Evolutionary conservation across 2,329 filamentous ascomycete genomes (phyloP), one percentile per base, ranked within the genome.

Genomic region (Albifimbria verrucaria): DNA sequence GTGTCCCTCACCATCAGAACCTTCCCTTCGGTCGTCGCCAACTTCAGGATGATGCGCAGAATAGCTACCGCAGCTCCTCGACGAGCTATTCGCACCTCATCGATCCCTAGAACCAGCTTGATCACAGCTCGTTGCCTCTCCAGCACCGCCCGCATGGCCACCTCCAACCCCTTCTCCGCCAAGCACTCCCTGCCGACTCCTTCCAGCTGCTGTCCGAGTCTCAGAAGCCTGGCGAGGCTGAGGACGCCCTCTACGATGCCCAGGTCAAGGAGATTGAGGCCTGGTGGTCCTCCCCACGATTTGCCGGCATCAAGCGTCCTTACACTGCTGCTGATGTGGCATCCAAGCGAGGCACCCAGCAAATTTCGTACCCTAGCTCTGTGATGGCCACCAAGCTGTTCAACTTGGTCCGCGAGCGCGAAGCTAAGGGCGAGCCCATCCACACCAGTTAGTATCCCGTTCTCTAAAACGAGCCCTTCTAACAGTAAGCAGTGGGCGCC

Each of bases 381-480:
- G 75, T 96, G 57, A 97, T 96, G 90, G 94, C 93, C 1, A 82
- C 90, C 66, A 97, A 99, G 75, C 81, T 99, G 5, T 99, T 96
- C 75, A 88, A 95, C 68, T 73, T 97, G 61, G 78, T 99, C 52
- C 87, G 88, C 59, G 87, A 95, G 72, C 82, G 89, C 58, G 82
- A 85, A 45, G 82, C 87, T 39, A 84, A 88, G 63, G 91, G 91
- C 56, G 82, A 96, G 70, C 94, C 94, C 20, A 89, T 97, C 55
- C 93, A 97, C 71, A 97, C 94, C 17, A 92, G 90, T 93, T 6
- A 12, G 5, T 39, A 5, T 17, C 5, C 32, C 7, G 9, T 15
- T 7, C 26, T 32, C 25, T n/a, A 11, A 17, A 21, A 21, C 25
- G 11, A 4, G 5, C 10, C 5, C 23, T 4, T 28, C 57, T 63